Evolutionary conservation across 2,329 filamentous ascomycete species (phyloP).

Genomic region (Venturia pyrina): DNA sequence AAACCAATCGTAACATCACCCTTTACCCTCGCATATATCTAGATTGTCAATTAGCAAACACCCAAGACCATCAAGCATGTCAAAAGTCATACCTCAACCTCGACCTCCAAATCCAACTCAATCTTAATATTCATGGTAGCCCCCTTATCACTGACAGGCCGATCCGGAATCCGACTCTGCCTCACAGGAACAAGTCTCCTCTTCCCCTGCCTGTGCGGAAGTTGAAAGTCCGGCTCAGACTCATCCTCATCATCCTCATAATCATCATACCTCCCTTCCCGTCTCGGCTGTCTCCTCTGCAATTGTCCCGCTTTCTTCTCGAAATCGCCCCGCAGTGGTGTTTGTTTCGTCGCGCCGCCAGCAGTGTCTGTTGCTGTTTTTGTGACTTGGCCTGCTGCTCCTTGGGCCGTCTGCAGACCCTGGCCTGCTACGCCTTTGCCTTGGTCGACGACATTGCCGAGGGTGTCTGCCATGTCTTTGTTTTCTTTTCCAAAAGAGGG

Average conservation of each 20-base stretch:
- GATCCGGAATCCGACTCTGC: slow-evolving; percentile 30
- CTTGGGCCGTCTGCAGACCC: neutral
- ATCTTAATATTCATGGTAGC: slow-evolving; percentile 33
- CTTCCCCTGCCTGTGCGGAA: slow-evolving; percentile 13
- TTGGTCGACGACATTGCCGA: neutral
- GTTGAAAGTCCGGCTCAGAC: slow-evolving; percentile 26
- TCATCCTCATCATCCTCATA: slow-evolving; percentile 23
- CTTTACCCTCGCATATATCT: slow-evolving; percentile 23
- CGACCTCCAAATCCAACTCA: slow-evolving; percentile 17
- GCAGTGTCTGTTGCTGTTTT: neutral
- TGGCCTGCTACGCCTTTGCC: neutral
- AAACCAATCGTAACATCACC: slow-evolving; percentile 23
- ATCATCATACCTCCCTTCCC: slow-evolving; percentile 12
- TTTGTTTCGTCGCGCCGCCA: neutral
- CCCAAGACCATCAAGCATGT: neutral
- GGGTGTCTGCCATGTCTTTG: neutral
- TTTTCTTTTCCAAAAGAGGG: neutral
- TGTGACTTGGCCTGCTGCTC: neutral
- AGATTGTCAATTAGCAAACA: slow-evolving; percentile 16
- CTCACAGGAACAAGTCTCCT: slow-evolving; percentile 22
- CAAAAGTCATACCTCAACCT: slow-evolving; percentile 1
- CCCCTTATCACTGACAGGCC: slow-evolving; percentile 26
- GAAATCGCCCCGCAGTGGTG: neutral
- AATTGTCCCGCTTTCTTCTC: neutral
- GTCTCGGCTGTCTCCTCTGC: slow-evolving; percentile 12